Evolutionary conservation across 441 rosid species (phyloP).

Genomic region (Jatropha multifida): DNA sequence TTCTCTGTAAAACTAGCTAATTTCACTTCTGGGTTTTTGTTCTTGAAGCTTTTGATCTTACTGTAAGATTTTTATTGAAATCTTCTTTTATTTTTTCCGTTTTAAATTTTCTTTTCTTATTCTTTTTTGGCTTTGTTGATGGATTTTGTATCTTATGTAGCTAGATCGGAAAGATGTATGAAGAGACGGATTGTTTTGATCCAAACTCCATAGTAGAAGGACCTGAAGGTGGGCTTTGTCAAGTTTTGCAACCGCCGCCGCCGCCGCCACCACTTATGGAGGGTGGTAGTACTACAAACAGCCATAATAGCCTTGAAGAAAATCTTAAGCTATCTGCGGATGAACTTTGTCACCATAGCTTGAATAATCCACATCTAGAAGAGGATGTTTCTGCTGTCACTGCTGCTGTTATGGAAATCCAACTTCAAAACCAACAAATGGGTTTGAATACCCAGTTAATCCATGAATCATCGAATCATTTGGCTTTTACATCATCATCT

Average conservation of each 20-base stretch:
- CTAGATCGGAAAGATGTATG: constrained; percentile 31
- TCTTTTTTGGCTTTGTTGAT: neutral
- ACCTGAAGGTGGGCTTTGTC: constrained; percentile 28
- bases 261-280: constrained; percentile 18
- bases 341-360: constrained; percentile 34
- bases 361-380: constrained; percentile 13
- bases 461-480: constrained; percentile 27
- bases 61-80: neutral
- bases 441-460: constrained; percentile 37
- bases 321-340: constrained; percentile 39
- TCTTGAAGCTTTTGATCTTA: neutral
- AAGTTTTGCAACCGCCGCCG: constrained; percentile 14
- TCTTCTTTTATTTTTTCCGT: neutral
- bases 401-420: constrained; percentile 33
- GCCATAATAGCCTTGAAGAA: constrained; percentile 31
- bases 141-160: neutral
- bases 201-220: constrained; percentile 37
- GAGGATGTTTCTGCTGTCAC: constrained; percentile 14
- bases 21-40: neutral
- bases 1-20: neutral
- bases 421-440: constrained; percentile 36
- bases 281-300: constrained; percentile 30
- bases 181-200: constrained; percentile 45
- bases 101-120: neutral
- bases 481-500: constrained; percentile 14